Evolutionary conservation across 129 eudicot species (phyloP).

Genomic region (Dittrichia graveolens): DNA sequence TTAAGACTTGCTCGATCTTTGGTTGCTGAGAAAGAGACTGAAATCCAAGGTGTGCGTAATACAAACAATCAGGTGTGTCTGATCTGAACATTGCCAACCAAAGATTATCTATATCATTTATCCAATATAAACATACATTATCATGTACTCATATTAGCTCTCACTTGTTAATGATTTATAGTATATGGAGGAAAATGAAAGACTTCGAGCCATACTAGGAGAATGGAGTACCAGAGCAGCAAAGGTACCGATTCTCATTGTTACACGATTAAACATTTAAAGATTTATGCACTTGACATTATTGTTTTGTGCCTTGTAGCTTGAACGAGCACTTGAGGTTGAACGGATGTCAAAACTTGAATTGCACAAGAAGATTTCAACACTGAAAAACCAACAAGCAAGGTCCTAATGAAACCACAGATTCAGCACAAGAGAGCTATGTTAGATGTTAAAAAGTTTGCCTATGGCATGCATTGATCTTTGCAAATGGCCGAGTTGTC

Average conservation of each 20-base stretch:
- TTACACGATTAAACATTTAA: background rate
- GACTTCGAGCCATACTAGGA: constrained; percentile 84
- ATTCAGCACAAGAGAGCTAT: too few relatives aligned
- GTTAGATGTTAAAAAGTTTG: too few relatives aligned
- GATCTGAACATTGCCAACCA: background rate
- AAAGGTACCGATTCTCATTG: constrained; percentile 53
- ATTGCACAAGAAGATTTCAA: constrained; percentile 64
- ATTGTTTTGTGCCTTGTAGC: constrained; percentile 41
- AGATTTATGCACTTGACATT: background rate
- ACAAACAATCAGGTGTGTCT: constrained; percentile 76
- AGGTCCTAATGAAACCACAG: too few relatives aligned
- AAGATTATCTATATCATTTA: background rate
- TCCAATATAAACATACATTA: background rate
- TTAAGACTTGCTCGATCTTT: constrained; percentile 88
- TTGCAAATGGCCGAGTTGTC: background rate
- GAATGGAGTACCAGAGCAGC: constrained; percentile 99
- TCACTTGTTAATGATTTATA: constrained; percentile 29
- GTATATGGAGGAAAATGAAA: constrained; percentile 97
- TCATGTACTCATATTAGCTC: constrained; percentile 9
- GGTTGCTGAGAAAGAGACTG: constrained; percentile 90
- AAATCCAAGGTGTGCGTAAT: constrained; percentile 65
- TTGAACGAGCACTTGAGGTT: constrained; percentile 85
- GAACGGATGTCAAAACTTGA: constrained; percentile 80
- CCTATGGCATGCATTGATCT: background rate
- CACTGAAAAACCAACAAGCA: constrained; percentile 36